phyloP scores from a whole-genome alignment of 345 rosid species.

The Syzygium jambos region DNA sequence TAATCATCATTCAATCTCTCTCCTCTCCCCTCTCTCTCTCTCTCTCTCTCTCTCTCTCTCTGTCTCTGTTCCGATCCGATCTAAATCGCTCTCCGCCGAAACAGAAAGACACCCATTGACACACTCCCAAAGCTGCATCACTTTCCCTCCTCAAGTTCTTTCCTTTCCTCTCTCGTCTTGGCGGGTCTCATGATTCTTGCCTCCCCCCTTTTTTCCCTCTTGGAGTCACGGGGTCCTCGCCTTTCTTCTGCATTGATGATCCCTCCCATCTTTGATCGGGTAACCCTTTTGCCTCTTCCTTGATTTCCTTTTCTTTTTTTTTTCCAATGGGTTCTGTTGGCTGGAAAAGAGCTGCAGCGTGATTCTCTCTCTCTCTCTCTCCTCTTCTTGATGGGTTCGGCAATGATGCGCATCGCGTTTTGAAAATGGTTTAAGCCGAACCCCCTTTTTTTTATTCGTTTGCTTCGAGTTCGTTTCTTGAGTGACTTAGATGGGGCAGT shows the following conservation, averaged over 20 bases:
- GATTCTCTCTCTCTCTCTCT: neutral
- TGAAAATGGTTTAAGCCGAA: neutral
- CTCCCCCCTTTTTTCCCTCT: slow-evolving; percentile 6
- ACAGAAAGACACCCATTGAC: neutral
- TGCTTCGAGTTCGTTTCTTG: neutral
- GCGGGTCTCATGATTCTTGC: slow-evolving; percentile 11
- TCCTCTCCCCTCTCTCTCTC: neutral
- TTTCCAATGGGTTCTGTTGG: neutral
- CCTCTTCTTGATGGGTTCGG: neutral
- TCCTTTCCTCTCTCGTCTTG: slow-evolving; percentile 8
- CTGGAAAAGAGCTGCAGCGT: neutral
- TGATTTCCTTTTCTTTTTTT: neutral
- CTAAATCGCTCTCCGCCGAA: slow-evolving; percentile 6
- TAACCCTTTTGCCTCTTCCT: neutral
- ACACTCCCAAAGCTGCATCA: slow-evolving; percentile 4
- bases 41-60: slow-evolving; percentile 3
- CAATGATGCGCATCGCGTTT: neutral
- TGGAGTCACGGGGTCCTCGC: slow-evolving; percentile 29
- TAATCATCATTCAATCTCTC: neutral
- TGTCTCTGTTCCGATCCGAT: slow-evolving; percentile 40
- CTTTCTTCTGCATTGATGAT: neutral
- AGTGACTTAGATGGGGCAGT: neutral
- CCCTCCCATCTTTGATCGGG: slow-evolving; percentile 3
- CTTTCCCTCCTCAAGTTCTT: slow-evolving; percentile 16
- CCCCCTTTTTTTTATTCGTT: neutral